Evolutionary conservation across 805 yeast genomes (phyloP), one percentile per base, ranked within the genome.

Genomic region (Candida sphagnicola): DNA sequence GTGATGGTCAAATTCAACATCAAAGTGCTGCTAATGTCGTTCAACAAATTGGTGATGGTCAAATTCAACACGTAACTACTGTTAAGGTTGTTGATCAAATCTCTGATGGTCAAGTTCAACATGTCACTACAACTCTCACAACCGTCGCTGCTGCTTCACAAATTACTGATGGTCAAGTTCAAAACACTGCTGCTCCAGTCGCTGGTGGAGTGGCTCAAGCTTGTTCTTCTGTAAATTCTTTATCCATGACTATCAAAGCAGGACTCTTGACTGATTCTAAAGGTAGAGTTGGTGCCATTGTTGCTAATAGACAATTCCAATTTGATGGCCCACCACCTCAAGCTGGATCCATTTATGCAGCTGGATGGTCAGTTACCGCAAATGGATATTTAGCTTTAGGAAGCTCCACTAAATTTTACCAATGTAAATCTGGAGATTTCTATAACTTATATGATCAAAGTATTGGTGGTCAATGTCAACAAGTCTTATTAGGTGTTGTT

Each of bases 251-350:
- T 26, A 71, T 84, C 54, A 61, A 67, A 28, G 50, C 39, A 18
- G 49, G 56, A 36, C 38, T 52, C 17, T 53, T 64, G 44, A 62
- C 62, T 25, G 74, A 68, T 46, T 43, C 58, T n/a, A 41, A 59
- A 44, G 69, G 67, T 32, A 64, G 74, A 59, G 49, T 67, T 44
- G 74, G 74, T 38, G 63, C 70, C 31, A 67, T 68, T 54, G 74
- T 68, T 45, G 72, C 74, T 41, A 68, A 68, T 62, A 74, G 84
- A 70, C 91, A 83, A 70, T 79, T 81, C 75, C 87, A 80, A 66
- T 80, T 80, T 56, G 86, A 82, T 57, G 86, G 86, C 57, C 86
- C 86, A 41, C 82, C 85, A 67, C 89, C 90, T 56, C 91, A 83
- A 72, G 86, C 84, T 24, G 85, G 85, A 62, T 72, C 85, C 42